Evolutionary conservation across 2,329 filamentous ascomycete species (phyloP).

Genomic region (Botryotinia narcissicola): DNA sequence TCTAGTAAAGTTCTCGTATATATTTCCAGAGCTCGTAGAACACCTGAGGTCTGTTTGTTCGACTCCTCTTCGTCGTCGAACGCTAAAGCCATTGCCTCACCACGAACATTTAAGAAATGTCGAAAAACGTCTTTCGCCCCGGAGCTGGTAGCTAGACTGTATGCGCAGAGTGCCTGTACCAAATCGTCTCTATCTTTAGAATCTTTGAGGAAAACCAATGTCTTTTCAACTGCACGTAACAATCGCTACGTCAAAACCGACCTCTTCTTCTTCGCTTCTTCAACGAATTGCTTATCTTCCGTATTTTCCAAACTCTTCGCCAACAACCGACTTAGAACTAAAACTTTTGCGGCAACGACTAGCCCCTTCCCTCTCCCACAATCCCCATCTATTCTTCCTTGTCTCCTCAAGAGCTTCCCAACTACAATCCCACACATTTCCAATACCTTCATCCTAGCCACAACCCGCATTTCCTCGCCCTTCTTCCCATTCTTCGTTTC

Average conservation of each 20-base stretch:
- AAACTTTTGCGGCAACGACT: conserved; percentile 63
- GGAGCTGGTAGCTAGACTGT: conserved; percentile 76
- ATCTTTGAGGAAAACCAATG: conserved; percentile 58
- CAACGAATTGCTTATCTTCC: conserved; percentile 44
- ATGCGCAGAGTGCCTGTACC: conserved; percentile 74
- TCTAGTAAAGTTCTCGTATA: conserved; percentile 76
- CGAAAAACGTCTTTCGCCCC: conserved; percentile 75
- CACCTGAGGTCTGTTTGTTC: conserved; percentile 43
- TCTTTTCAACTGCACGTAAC: conserved; percentile 64
- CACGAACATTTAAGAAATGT: conserved; percentile 73
- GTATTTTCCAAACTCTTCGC: conserved; percentile 67
- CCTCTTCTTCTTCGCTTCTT: conserved; percentile 63
- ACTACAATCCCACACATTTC: conserved; percentile 52
- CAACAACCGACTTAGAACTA: conserved; percentile 73
- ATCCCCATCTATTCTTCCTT: conserved; percentile 31
- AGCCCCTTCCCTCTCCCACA: conserved; percentile 42
- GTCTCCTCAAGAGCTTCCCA: conserved; percentile 47
- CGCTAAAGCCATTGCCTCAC: conserved; percentile 62
- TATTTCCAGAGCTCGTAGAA: conserved; percentile 65
- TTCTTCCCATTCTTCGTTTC: conserved; percentile 32
- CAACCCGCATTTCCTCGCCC: conserved; percentile 33
- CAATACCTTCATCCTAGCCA: conserved; percentile 50
- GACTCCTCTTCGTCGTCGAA: conserved; percentile 52
- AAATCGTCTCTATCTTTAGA: conserved; percentile 51
- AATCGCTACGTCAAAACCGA: conserved; percentile 61